Percentiles rank a stretch among this genome's conserved stretches.
Conservation (phyloP, 2,329 filamentous ascomycete genomes). For the Lasiodiplodia citricola region DNA sequence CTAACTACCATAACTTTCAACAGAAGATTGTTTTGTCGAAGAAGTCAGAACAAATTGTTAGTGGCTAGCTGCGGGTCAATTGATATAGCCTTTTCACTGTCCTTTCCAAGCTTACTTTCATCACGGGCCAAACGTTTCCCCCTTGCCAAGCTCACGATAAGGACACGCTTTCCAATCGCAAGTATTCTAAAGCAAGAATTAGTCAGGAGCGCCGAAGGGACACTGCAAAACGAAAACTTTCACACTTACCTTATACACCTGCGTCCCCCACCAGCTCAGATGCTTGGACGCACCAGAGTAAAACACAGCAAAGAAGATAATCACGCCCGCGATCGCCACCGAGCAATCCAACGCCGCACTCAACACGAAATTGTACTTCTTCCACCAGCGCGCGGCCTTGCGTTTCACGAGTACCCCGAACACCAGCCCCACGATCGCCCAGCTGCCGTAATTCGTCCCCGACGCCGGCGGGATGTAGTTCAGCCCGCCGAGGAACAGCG, state of each 20-base stretch:
- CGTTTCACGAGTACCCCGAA: conserved; percentile 34
- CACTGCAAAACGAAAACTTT: rapidly evolving
- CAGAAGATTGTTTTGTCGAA: background rate
- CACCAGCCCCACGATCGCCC: conserved; percentile 34
- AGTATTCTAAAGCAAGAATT: background rate
- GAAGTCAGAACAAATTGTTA: too few relatives aligned
- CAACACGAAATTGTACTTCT: conserved; percentile 28
- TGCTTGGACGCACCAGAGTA: background rate
- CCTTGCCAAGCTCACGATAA: background rate
- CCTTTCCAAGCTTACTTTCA: background rate
- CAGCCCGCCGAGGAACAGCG: conserved; percentile 67
- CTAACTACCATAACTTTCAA: background rate
- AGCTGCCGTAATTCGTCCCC: conserved; percentile 34
- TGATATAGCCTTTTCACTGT: background rate
- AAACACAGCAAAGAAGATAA: conserved; percentile 35
- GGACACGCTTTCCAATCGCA: background rate
- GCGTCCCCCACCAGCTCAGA: conserved; percentile 5
- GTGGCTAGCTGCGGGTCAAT: too few relatives aligned
- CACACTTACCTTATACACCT: background rate
- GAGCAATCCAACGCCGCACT: conserved; percentile 32
- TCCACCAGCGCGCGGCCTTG: conserved; percentile 35
- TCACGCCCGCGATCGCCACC: conserved; percentile 32
- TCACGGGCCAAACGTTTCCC: background rate
- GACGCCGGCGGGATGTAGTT: conserved; percentile 59
- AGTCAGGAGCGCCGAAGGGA: background rate